Evolutionary conservation across 495 filamentous ascomycete genomes (phyloP).

Genomic region (Hypoxylon cercidicola): DNA sequence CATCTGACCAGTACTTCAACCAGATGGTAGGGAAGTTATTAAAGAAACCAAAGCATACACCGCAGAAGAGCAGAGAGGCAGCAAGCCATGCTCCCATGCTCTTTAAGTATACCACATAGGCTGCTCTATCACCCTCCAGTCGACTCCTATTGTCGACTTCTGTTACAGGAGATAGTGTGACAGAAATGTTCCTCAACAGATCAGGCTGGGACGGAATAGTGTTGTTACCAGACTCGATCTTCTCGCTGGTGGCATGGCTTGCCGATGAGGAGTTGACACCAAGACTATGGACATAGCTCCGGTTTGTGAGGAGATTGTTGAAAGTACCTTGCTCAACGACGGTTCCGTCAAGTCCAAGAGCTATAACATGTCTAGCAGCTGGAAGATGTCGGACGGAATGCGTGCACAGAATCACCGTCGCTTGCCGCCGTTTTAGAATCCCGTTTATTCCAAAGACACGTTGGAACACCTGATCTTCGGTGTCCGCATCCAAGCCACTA

Average conservation of each 20-base stretch:
- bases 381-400: conserved; percentile 54
- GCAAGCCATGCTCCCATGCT: conserved; percentile 46
- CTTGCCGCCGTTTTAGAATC: conserved; percentile 58
- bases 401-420: conserved; percentile 63
- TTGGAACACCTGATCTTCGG: conserved; percentile 69
- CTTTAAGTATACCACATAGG: conserved; percentile 52
- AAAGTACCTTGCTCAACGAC: conserved; percentile 59
- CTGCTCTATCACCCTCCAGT: conserved; percentile 39
- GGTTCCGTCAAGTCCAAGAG: conserved; percentile 49
- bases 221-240: conserved; percentile 2
- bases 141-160: conserved; percentile 4
- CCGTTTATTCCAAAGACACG: conserved; percentile 65
- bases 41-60: conserved; percentile 45
- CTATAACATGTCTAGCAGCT: conserved; percentile 58
- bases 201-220: not conserved
- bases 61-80: conserved; percentile 34
- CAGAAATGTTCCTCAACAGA: not conserved
- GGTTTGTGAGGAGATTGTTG: conserved; percentile 41
- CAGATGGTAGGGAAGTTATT: conserved; percentile 52
- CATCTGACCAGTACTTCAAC: conserved; percentile 54
- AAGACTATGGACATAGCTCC: conserved; percentile 46
- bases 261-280: conserved; percentile 18
- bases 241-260: conserved; percentile 4
- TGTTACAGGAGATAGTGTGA: not conserved
- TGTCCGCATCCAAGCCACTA: conserved; percentile 68